Evolutionary conservation across 805 yeast species (phyloP).

Genomic region (Ogataea parapolymorpha): DNA sequence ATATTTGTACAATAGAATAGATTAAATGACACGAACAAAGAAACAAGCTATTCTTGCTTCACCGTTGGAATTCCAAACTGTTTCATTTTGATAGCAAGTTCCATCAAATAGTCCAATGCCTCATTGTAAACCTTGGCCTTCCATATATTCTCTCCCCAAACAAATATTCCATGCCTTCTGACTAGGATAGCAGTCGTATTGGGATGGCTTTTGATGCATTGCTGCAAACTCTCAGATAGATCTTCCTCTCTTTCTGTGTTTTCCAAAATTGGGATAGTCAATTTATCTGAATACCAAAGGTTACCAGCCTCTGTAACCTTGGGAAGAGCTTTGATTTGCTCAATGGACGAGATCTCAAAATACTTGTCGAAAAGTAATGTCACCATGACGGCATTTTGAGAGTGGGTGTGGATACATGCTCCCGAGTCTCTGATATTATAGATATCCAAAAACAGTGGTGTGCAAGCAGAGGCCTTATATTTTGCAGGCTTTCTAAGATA

Average conservation of each 20-base stretch:
- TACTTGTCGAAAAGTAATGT: conserved; percentile 67
- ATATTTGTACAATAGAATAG: conserved; percentile 10
- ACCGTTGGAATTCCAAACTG: conserved; percentile 60
- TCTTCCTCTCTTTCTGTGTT: conserved; percentile 89
- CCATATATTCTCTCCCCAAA: conserved; percentile 94
- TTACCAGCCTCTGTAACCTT: conserved; percentile 62
- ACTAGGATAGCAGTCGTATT: conserved; percentile 82
- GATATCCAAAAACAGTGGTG: conserved; percentile 80
- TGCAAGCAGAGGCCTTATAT: conserved; percentile 89
- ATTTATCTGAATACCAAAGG: conserved; percentile 66
- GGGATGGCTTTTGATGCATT: conserved; percentile 69
- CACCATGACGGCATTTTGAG: conserved; percentile 81
- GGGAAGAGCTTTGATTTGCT: conserved; percentile 92
- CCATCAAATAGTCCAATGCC: conserved; percentile 86
- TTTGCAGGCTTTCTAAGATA: conserved; percentile 58
- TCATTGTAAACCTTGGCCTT: conserved; percentile 92
- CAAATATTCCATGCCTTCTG: conserved; percentile 90
- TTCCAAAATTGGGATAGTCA: conserved; percentile 86
- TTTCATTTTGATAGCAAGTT: conserved; percentile 80
- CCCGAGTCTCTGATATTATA: conserved; percentile 68
- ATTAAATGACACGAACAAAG: background rate
- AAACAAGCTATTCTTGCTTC: conserved; percentile 5
- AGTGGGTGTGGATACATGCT: conserved; percentile 94
- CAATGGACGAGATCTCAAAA: conserved; percentile 75
- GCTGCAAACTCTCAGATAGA: conserved; percentile 59